A percentile compares a stretch with the other conserved stretches of the same genome.
phyloP scores from a whole-genome alignment of 345 rosid species.

The Mangifera indica region DNA sequence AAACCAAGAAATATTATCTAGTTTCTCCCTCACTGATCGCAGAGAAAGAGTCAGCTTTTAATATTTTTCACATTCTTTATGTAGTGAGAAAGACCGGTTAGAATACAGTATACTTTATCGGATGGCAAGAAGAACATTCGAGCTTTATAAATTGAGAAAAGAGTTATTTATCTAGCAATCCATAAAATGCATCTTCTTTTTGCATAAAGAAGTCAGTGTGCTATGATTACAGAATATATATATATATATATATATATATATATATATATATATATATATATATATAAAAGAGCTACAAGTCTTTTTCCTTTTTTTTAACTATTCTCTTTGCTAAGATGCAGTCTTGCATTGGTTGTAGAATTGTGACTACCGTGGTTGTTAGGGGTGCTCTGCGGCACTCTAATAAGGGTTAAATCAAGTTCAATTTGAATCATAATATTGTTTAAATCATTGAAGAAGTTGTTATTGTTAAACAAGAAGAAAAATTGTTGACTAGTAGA shows the following conservation, averaged over 20 bases:
- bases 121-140: conserved; percentile 18
- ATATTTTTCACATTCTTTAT: conserved; percentile 17
- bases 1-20: neutral
- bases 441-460: no score
- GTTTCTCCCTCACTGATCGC: neutral
- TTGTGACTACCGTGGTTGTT: no score
- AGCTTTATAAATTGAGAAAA: neutral
- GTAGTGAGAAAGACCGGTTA: conserved; percentile 10
- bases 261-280: no score
- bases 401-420: no score
- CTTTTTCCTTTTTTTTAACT: neutral
- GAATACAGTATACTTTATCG: neutral
- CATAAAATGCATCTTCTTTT: conserved; percentile 23
- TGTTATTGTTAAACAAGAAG: no score
- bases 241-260: no score
- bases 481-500: no score
- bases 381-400: no score
- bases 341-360: no score
- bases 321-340: no score
- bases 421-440: no score
- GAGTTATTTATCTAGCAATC: neutral
- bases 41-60: neutral
- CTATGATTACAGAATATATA: conserved; percentile 26
- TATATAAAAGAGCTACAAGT: no score
- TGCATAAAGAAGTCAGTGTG: conserved; percentile 30